These are phyloP conservation scores for Populus pruinosa DNA, from an alignment of 345 rosid genomes.

Conservation along the genomic window DNA sequence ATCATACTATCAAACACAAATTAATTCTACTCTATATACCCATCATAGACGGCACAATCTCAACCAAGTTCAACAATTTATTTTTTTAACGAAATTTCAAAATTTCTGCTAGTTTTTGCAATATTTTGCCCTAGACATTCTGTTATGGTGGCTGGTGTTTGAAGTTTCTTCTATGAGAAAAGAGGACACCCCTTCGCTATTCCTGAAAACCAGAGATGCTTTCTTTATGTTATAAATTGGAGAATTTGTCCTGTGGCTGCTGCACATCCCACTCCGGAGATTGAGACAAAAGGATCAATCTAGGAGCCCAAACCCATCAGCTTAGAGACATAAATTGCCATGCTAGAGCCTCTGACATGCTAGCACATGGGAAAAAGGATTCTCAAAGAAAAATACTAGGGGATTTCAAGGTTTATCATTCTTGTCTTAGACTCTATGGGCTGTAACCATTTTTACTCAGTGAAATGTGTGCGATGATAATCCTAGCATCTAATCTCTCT, in stretches of 20 bases:
- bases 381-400: neutral
- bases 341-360: neutral
- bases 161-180: neutral
- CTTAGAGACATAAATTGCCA: neutral
- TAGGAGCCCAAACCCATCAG: neutral
- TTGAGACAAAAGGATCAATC: neutral
- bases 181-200: neutral
- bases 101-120: neutral
- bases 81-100: neutral
- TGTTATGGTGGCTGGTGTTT: neutral
- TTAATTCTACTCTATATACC: too few relatives aligned
- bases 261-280: neutral
- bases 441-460: too few relatives aligned
- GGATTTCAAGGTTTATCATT: neutral
- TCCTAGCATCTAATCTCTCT: too few relatives aligned
- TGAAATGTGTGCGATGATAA: too few relatives aligned
- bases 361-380: neutral
- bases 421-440: too few relatives aligned
- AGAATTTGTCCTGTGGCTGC: neutral
- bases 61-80: too few relatives aligned
- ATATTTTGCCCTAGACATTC: neutral
- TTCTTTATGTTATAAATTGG: neutral
- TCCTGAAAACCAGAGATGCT: neutral
- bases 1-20: too few relatives aligned
- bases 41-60: too few relatives aligned